Evolutionary conservation across 306 rosid species (phyloP), one percentile per base, ranked within the genome.

Genomic region (Hylodesmum podocarpum): DNA sequence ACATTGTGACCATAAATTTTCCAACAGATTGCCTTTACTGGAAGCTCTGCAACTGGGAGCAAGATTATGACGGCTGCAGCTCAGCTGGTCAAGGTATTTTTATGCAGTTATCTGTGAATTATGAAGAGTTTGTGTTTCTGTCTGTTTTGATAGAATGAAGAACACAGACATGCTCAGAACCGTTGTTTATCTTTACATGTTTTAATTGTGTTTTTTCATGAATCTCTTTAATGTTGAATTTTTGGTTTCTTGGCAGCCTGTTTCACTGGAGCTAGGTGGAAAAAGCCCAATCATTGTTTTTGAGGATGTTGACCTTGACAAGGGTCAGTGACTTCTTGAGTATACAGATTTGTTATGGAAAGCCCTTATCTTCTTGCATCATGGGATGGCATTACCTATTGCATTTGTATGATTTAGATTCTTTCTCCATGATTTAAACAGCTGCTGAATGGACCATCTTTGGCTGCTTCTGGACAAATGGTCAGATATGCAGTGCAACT

Each of bases 401-500:
- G 53, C 34, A 28, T 2, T 33, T 3, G 3, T 33, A 33, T 27
- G 44, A 25, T 41, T 66, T 65, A 19, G 55, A 57, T 54, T 49
- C 25, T 36, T 78, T 83, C 33, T 70, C 70, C 66, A 21, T 89
- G 70, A 74, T 81, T 80, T 66, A 70, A 87, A 78, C 85, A 95
- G 99, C 99, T 89, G 99, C 85, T 69, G 99, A 95, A 84, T 95
- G 99, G 99, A 74, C 97, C 14, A 50, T 74, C 58, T 95, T 92
- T 72, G 99, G 99, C 72, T 81, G 91, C 92, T 95, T 95, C 86
- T 92, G 99, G 97, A 90, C 97, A 71, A 95, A 95, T 82, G 99
- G 99, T 81, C 99, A 95, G 89, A 95, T 95, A 70, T 95, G 99
- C 91, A 95, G 97, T 86, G 99, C 99, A 78, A 95, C 99, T 66